phyloP scores from a whole-genome alignment of 1,284 basidiomycete species.

The Cutaneotrichosporon daszewskae region DNA sequence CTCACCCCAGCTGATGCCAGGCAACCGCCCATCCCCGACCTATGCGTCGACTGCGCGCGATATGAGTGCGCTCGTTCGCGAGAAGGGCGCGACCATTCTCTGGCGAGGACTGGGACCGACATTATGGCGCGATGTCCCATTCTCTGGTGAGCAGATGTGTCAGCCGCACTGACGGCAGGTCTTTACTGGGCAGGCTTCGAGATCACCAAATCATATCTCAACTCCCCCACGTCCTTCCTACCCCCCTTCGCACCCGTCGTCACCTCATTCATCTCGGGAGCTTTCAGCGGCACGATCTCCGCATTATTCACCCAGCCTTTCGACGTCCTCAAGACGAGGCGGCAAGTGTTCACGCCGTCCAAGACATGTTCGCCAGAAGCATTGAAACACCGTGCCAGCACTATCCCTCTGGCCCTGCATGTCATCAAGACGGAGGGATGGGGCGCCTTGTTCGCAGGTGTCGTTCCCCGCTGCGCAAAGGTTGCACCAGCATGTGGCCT shows the following conservation, averaged over 20 bases:
- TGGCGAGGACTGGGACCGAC: slow-evolving; percentile 90
- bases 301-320: slow-evolving; percentile 91
- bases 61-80: slow-evolving; percentile 52
- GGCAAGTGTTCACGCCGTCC: slow-evolving; percentile 65
- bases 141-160: too few relatives aligned
- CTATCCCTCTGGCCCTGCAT: slow-evolving; percentile 60
- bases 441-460: slow-evolving; percentile 73
- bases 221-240: slow-evolving; percentile 24
- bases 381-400: slow-evolving; percentile 43
- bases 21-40: slow-evolving; percentile 57
- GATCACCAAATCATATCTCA: slow-evolving; percentile 38
- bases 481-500: slow-evolving; percentile 94
- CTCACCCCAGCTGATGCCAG: neutral
- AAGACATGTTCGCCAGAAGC: slow-evolving; percentile 50
- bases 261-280: slow-evolving; percentile 44
- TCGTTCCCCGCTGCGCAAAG: slow-evolving; percentile 84
- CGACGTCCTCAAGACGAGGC: slow-evolving; percentile 90
- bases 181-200: slow-evolving; percentile 48
- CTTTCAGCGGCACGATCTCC: slow-evolving; percentile 54
- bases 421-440: slow-evolving; percentile 74
- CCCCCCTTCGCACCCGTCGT: slow-evolving; percentile 32
- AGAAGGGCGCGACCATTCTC: slow-evolving; percentile 64
- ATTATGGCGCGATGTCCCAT: slow-evolving; percentile 94
- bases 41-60: slow-evolving; percentile 50
- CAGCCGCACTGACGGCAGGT: too few relatives aligned